A percentile compares a stretch with the other conserved stretches of the same genome.
Evolutionary conservation across 768 basidiomycete genomes (phyloP).

Genomic region (Crepidotus variabilis): DNA sequence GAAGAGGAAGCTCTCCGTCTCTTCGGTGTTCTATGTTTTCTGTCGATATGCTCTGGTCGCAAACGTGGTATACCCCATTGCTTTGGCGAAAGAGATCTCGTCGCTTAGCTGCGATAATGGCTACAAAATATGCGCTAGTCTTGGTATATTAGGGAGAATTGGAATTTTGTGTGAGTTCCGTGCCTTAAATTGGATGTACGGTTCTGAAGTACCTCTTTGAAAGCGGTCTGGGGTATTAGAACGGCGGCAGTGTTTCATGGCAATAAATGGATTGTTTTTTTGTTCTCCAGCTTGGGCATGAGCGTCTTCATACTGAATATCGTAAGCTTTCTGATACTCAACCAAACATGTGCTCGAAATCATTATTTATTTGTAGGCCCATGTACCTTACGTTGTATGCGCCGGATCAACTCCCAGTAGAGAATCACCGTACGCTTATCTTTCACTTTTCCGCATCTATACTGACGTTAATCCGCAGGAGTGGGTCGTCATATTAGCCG

Average conservation of each 20-base stretch:
- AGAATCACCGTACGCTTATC: too few species aligned
- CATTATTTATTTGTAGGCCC: not conserved
- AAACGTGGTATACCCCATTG: constrained; percentile 11
- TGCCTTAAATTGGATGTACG: not conserved
- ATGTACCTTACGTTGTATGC: constrained; percentile 10
- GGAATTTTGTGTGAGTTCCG: constrained; percentile 7
- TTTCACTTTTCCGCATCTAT: too few species aligned
- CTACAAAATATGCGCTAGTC: constrained; percentile 10
- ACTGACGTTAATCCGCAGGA: too few species aligned
- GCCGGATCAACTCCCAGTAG: too few species aligned
- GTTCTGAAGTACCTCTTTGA: too few species aligned
- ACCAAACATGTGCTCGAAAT: not conserved
- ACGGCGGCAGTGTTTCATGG: constrained; percentile 12
- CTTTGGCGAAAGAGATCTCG: not conserved
- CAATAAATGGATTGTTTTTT: constrained; percentile 3
- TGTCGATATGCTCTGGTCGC: constrained; percentile 15
- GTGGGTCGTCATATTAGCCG: too few species aligned
- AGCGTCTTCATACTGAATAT: constrained; percentile 5
- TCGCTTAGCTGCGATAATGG: constrained; percentile 10
- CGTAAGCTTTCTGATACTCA: not conserved
- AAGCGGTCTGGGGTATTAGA: constrained; percentile 12
- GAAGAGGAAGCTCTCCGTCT: constrained; percentile 6
- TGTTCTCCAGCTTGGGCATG: constrained; percentile 4
- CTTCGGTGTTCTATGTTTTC: constrained; percentile 12
- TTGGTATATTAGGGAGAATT: constrained; percentile 13